Percentiles rank a stretch among this genome's conserved stretches.
These are phyloP conservation scores for Westerdykella aurantiaca DNA, from an alignment of 2,329 filamentous ascomycete species.

Conservation along the genomic window DNA sequence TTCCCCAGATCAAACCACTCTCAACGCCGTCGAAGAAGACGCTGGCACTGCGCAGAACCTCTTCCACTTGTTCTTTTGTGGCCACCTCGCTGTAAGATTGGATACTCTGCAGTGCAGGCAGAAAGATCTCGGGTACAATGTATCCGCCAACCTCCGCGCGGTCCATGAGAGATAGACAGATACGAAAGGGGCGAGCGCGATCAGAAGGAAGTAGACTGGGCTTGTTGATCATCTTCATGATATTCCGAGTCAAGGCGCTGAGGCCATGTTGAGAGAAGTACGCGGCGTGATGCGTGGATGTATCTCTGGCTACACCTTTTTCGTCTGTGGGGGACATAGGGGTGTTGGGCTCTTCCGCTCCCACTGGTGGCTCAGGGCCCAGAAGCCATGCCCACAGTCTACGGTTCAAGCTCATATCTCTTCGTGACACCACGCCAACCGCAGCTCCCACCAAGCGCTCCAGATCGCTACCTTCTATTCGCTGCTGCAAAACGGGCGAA, in stretches of 20 bases:
- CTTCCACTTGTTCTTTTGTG: slow-evolving; percentile 66
- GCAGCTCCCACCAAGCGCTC: slow-evolving; percentile 77
- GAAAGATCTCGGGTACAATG: slow-evolving; percentile 81
- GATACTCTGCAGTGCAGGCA: slow-evolving; percentile 77
- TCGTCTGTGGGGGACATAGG: slow-evolving; percentile 41
- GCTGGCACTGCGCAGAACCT: slow-evolving; percentile 87
- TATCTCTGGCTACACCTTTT: slow-evolving; percentile 40
- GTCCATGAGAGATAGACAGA: slow-evolving; percentile 95
- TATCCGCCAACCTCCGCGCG: slow-evolving; percentile 93
- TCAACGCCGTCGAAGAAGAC: slow-evolving; percentile 98
- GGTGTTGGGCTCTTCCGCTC: slow-evolving; percentile 30
- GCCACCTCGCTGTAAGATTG: slow-evolving; percentile 64
- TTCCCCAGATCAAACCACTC: slow-evolving; percentile 84
- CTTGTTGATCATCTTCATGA: slow-evolving; percentile 69
- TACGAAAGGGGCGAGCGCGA: slow-evolving; percentile 77
- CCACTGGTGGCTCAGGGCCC: slow-evolving; percentile 60
- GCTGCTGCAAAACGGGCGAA: slow-evolving; percentile 70
- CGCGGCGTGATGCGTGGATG: slow-evolving; percentile 44
- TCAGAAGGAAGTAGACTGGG: slow-evolving; percentile 55
- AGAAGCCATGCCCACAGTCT: slow-evolving; percentile 95
- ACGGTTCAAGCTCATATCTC: slow-evolving; percentile 95
- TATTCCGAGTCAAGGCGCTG: slow-evolving; percentile 63
- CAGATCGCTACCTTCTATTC: slow-evolving; percentile 67
- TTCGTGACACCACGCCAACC: slow-evolving; percentile 76
- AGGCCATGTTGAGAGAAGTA: slow-evolving; percentile 83